A percentile compares a stretch with the other conserved stretches of the same genome.
Conservation (phyloP, 2,329 filamentous ascomycete genomes). For the Penicillium sp. region DNA sequence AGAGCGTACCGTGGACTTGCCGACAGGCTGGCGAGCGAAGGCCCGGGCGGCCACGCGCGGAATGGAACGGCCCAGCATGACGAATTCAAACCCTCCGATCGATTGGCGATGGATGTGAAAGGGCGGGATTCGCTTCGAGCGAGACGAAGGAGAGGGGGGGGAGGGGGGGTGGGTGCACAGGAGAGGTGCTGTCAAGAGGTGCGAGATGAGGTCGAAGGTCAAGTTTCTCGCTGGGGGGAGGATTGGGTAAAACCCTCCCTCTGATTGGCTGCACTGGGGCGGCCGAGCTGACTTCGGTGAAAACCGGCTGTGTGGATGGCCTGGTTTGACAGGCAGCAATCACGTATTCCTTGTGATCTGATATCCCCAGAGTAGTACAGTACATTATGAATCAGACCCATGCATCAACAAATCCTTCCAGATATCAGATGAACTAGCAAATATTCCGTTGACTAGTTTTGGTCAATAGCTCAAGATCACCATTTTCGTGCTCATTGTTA, state of each 20-base stretch:
- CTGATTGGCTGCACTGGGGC: constrained; percentile 43
- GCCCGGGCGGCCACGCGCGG: constrained; percentile 86
- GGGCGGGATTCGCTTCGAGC: constrained; percentile 40
- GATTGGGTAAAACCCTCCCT: constrained; percentile 44
- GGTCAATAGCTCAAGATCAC: not conserved
- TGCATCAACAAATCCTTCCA: not conserved
- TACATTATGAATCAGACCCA: not conserved
- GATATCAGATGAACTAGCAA: not conserved
- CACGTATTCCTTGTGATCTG: not conserved
- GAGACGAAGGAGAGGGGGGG: constrained; percentile 39
- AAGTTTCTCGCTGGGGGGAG: constrained; percentile 45
- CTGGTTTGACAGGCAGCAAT: constrained; percentile 1
- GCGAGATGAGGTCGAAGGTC: constrained; percentile 45
- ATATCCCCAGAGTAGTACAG: not conserved
- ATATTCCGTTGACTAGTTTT: no score
- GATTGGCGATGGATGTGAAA: constrained; percentile 36
- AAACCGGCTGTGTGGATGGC: constrained; percentile 36
- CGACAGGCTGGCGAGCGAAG: constrained; percentile 74
- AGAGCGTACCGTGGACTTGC: constrained; percentile 76
- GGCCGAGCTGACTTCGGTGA: constrained; percentile 42
- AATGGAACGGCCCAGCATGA: constrained; percentile 92
- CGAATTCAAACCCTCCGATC: constrained; percentile 47
- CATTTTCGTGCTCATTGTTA: not conserved
- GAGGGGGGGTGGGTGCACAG: constrained; percentile 37
- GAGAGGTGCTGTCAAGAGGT: constrained; percentile 36